Evolutionary conservation across 2,329 filamentous ascomycete genomes (phyloP), one percentile per base, ranked within the genome.

Genomic region (Trichophyton verrucosum): DNA sequence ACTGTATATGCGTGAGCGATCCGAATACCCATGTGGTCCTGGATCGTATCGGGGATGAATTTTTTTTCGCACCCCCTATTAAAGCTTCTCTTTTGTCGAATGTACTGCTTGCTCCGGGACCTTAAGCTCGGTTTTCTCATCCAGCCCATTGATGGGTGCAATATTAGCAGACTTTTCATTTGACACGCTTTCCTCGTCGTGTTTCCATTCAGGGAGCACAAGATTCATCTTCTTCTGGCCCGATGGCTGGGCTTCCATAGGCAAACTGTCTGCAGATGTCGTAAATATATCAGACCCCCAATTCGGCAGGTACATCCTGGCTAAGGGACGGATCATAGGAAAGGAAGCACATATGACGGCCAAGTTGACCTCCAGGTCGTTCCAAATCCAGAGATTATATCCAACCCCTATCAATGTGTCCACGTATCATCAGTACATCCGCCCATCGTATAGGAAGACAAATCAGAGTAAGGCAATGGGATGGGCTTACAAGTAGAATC

Each of bases 301-400:
- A 46, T 40, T 40, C 5, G 64, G 60, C 11, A 65, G 46, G 47
- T 63, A 64, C 55, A 58, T 62, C 30, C 44, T 60, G 15, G 60
- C 62, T 24, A 65, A 61, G 1, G 65, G 65, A 2, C 65, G 61
- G 36, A 68, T 59, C n/a, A 61, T 63, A 11, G 66, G 66, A 20
- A 65, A 20, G 13, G 64, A 67, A 9, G 66, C 65, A 59, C 65
- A 68, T 4, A 66, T 68, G 22, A 67, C 63, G n/a, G 63, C 64
- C 13, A 68, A 55, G 51, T 68, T 66, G 22, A 64, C 62, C 49
- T 67, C 66, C 40, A 67, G 30, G 7, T 47, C 58, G 42, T 60
- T 63, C 66, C 66, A 67, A 36, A 66, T 7, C 63, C 64, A 66
- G 24, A 63, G 58, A 8, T 64, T 62, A 57, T 65, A 66, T 8